Conservation (phyloP, 371 early-diverging fungal species). For the Mucor piriformis region DNA sequence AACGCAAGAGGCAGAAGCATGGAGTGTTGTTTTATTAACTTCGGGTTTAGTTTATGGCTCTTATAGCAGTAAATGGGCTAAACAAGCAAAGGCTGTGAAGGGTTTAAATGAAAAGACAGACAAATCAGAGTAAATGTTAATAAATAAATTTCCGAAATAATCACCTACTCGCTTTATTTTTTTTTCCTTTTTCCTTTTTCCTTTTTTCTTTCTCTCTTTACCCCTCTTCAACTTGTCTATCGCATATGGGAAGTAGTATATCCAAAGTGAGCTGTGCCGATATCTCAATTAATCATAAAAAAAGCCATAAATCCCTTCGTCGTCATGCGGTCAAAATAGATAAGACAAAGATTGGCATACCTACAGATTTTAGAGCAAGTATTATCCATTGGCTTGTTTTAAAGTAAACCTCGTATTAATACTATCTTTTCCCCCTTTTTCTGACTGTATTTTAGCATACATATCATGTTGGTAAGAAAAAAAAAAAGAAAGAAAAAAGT, state of each 20-base stretch:
- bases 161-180: neutral
- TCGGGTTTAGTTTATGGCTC: conserved; percentile 34
- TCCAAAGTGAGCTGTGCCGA: conserved; percentile 35
- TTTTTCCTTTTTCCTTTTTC: neutral
- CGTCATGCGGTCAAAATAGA: conserved; percentile 25
- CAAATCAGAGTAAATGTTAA: conserved; percentile 6
- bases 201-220: neutral
- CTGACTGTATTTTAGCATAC: conserved; percentile 24
- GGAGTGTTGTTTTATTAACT: conserved; percentile 38
- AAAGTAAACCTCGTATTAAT: neutral
- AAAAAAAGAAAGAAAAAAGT: neutral
- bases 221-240: neutral
- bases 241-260: conserved; percentile 33
- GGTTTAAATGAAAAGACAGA: conserved; percentile 24
- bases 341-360: conserved; percentile 33
- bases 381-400: neutral
- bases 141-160: conserved; percentile 15
- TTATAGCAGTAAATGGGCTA: conserved; percentile 24
- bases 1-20: conserved; percentile 39
- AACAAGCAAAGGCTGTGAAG: conserved; percentile 8
- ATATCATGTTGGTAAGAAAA: conserved; percentile 40
- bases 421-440: neutral
- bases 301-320: conserved; percentile 14
- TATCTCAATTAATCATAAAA: conserved; percentile 14
- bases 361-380: conserved; percentile 41